Evolutionary conservation across 179 eudicot genomes (phyloP).

Genomic region (Monotropa hypopitys): DNA sequence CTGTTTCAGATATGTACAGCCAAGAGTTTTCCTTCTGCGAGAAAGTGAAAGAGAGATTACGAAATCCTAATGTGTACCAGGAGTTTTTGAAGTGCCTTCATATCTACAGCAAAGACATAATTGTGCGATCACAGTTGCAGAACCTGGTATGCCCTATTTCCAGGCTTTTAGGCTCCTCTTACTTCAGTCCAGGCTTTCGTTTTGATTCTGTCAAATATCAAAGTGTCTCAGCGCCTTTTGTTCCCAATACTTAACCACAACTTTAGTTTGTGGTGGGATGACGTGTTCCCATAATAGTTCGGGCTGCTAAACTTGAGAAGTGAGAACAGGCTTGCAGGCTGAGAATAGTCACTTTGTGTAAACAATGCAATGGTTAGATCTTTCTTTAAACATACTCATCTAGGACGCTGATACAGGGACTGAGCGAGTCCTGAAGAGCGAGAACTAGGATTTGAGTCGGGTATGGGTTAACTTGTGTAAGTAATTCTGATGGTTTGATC

Average conservation of each 20-base stretch:
- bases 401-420: neutral
- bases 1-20: conserved; percentile 40
- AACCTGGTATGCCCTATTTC: conserved; percentile 33
- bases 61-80: conserved; percentile 38
- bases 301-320: neutral
- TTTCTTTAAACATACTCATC: neutral
- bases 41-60: conserved; percentile 70
- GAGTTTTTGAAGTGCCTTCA: conserved; percentile 62
- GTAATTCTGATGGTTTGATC: neutral
- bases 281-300: neutral
- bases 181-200: neutral
- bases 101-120: conserved; percentile 47
- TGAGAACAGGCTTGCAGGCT: neutral
- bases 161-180: neutral
- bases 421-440: neutral
- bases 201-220: neutral
- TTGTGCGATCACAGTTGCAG: conserved; percentile 46
- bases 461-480: no score
- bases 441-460: no score
- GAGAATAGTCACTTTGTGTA: neutral
- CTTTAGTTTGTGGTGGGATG: neutral
- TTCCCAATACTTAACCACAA: neutral
- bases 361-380: neutral
- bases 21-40: conserved; percentile 54
- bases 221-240: neutral